A percentile compares a stretch with the other conserved stretches of the same genome.
Conservation (phyloP, 805 yeast species). For the Myxozyma geophila region DNA sequence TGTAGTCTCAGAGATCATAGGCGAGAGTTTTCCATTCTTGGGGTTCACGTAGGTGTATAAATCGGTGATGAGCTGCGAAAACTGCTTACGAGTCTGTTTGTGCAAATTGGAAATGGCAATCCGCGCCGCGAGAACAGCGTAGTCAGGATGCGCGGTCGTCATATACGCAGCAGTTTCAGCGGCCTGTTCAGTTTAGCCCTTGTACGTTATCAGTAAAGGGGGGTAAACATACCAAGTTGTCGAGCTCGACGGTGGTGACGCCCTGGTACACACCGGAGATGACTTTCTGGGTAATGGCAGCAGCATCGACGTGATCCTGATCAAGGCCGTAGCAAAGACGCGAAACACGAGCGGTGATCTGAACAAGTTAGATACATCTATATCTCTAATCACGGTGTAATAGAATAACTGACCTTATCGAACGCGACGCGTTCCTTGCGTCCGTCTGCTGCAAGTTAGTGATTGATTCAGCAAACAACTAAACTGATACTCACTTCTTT, state of each 20-base stretch:
- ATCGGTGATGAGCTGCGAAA: slow-evolving; percentile 74
- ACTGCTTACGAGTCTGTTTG: slow-evolving; percentile 88
- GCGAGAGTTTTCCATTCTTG: slow-evolving; percentile 66
- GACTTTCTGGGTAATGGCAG: slow-evolving; percentile 92
- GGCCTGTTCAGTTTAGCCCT: slow-evolving; percentile 49
- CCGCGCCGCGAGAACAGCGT: slow-evolving; percentile 85
- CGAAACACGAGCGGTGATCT: slow-evolving; percentile 92
- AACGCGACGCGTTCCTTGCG: slow-evolving; percentile 88
- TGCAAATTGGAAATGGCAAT: slow-evolving; percentile 93
- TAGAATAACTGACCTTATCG: slow-evolving; percentile 52
- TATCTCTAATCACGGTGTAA: not conserved
- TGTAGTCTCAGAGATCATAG: slow-evolving; percentile 73
- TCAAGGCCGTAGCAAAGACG: slow-evolving; percentile 95
- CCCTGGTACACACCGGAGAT: slow-evolving; percentile 97
- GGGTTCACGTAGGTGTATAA: slow-evolving; percentile 82
- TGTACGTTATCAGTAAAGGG: slow-evolving; percentile 34
- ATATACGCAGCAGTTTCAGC: slow-evolving; percentile 98
- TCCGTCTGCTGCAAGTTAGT: slow-evolving; percentile 58
- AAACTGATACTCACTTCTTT: slow-evolving; percentile 33
- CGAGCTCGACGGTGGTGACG: slow-evolving; percentile 88
- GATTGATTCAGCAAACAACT: not conserved
- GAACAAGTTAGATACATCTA: not conserved
- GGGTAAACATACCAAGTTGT: slow-evolving; percentile 43
- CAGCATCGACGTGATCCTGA: slow-evolving; percentile 89
- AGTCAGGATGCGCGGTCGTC: slow-evolving; percentile 98